These are phyloP conservation scores for Volvox africanus DNA, from an alignment of 139 green algal genomes.

Conservation along the genomic window DNA sequence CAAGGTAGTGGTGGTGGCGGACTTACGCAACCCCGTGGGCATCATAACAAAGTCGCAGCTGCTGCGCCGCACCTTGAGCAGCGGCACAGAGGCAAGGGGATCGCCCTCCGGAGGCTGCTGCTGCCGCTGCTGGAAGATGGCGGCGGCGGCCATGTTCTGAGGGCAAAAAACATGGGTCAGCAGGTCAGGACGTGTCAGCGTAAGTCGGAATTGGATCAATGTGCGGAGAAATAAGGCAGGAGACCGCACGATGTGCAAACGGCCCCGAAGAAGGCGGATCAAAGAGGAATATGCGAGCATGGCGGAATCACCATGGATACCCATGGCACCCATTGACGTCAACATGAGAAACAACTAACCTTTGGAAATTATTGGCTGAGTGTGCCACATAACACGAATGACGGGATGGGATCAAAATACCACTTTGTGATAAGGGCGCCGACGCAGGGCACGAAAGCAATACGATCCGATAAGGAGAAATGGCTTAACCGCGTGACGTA, in stretches of 20 bases:
- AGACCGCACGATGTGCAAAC: too few species aligned
- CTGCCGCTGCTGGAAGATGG: slow-evolving; percentile 15
- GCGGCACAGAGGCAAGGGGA: background rate
- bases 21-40: background rate
- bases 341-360: background rate
- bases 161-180: background rate
- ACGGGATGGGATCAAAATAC: too few species aligned
- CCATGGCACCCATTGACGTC: background rate
- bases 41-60: slow-evolving; percentile 26
- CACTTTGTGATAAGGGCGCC: too few species aligned
- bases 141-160: background rate
- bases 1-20: slow-evolving; percentile 11
- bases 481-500: background rate
- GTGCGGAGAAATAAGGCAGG: too few species aligned
- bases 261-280: too few species aligned
- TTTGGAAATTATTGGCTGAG: too few species aligned
- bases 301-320: background rate
- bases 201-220: too few species aligned
- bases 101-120: background rate
- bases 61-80: slow-evolving; percentile 7
- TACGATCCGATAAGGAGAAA: too few species aligned
- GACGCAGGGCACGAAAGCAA: too few species aligned
- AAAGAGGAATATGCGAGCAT: background rate
- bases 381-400: too few species aligned
- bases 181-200: too few species aligned